phyloP scores from a whole-genome alignment of 2,329 filamentous ascomycete genomes.

The Plectosphaerella cucumerina region DNA sequence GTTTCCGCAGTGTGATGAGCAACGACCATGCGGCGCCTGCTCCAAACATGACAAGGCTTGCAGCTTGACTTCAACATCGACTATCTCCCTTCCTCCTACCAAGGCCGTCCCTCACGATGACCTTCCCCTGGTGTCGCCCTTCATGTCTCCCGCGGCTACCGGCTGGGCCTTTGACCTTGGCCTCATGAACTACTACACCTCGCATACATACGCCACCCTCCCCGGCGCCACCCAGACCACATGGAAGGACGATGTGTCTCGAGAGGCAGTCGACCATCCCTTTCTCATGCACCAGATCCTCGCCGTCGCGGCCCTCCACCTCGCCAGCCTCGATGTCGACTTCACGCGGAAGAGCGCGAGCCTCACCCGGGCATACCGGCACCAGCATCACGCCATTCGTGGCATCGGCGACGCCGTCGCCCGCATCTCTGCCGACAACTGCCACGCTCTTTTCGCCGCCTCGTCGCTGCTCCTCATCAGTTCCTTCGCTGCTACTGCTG shows the following conservation, averaged over 20 bases:
- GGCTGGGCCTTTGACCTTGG: slow-evolving; percentile 26
- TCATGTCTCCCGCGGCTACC: too few species aligned
- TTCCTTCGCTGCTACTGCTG: slow-evolving; percentile 15
- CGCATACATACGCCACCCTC: slow-evolving; percentile 20
- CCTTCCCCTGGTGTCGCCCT: too few species aligned
- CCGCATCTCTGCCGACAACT: slow-evolving; percentile 19
- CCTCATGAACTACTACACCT: slow-evolving; percentile 27
- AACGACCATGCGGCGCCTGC: slow-evolving; percentile 27
- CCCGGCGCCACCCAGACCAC: slow-evolving; percentile 14
- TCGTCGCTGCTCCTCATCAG: slow-evolving; percentile 23
- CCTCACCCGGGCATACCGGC: slow-evolving; percentile 18
- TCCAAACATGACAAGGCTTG: slow-evolving; percentile 26
- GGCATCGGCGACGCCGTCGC: slow-evolving; percentile 19
- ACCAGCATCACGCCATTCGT: slow-evolving; percentile 22
- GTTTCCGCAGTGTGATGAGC: slow-evolving; percentile 27
- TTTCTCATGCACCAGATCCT: slow-evolving; percentile 25
- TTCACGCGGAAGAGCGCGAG: too few species aligned
- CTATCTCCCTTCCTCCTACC: slow-evolving; percentile 5
- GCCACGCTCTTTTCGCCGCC: slow-evolving; percentile 23
- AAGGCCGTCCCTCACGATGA: slow-evolving; percentile 10
- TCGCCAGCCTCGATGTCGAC: slow-evolving; percentile 13
- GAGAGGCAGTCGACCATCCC: slow-evolving; percentile 17
- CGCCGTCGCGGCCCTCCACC: slow-evolving; percentile 21
- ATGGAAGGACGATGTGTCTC: slow-evolving; percentile 10
- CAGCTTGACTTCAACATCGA: slow-evolving; percentile 17